Evolutionary conservation across 1,139 yeast genomes (phyloP), one percentile per base, ranked within the genome.

Genomic region (Ogataea hybrid): DNA sequence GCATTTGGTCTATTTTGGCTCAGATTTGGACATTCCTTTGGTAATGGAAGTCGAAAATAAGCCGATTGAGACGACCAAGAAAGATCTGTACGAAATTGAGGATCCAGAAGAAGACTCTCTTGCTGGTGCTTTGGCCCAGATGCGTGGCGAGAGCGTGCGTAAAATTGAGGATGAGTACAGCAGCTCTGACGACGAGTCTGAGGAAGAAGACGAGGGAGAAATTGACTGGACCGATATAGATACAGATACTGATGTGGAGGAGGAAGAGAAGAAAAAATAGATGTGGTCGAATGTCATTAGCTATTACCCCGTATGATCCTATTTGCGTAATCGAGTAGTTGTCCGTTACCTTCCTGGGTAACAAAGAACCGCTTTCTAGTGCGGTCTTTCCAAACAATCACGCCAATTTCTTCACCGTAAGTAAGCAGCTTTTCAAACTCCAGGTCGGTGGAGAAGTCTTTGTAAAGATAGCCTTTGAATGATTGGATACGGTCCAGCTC

Each of bases 401-500:
- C 96, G 1, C 97, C 98, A 36, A 92, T 77, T 57, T 92, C 98
- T 29, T 79, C 78, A 3, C 97, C 96, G 59, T 90, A 94, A 42
- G 75, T 77, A 28, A 79, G 75, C 34, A 89, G 71, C 25, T 78
- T 70, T 35, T 83, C 86, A 60, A 77, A 92, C 59, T 94, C 98
- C 49, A 79, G 77, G 44, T 77, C 84, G 49, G 74, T 83, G 20
- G 82, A 71, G 61, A 92, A 92, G 57, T 90, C 97, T 43, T 88
- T 84, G 65, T 87, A 92, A 39, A 92, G 65, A 50, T 84, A 90
- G 0, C 99, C 99, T 30, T 84, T 89, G 42, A 81, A 86, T 1
- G 95, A 80, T 56, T 85, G 83, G 49, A 92, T 86, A 65, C 99
- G 77, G 61, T 92, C 98, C 69, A 90, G 68, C 60, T 92, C 99